phyloP scores from a whole-genome alignment of 345 rosid species.

The rapeseed (Brassica napus) region Da-Ae NC_063442.1:44966501-44967000 shows the following conservation, averaged over 20 bases:
- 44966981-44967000: conserved; percentile 82
- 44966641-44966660: conserved; percentile 71
- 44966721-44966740: conserved; percentile 80
- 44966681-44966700: conserved; percentile 84
- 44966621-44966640: neutral
- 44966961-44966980: conserved; percentile 41
- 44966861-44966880: conserved; percentile 90
- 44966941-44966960: neutral
- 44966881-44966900: conserved; percentile 73
- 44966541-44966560: neutral
- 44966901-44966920: neutral
- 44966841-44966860: conserved; percentile 88
- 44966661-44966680: conserved; percentile 91
- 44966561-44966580: neutral
- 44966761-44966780: too few species aligned
- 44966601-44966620: neutral
- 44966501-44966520: conserved; percentile 66
- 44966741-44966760: neutral
- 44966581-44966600: neutral
- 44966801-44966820: conserved; percentile 48
- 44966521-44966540: conserved; percentile 88
- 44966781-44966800: neutral
- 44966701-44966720: conserved; percentile 97
- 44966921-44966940: neutral
- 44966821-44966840: conserved; percentile 89